These are phyloP conservation scores for Ligustrum vulgare DNA, from an alignment of 257 asterid species.

Conservation along the genomic window DNA sequence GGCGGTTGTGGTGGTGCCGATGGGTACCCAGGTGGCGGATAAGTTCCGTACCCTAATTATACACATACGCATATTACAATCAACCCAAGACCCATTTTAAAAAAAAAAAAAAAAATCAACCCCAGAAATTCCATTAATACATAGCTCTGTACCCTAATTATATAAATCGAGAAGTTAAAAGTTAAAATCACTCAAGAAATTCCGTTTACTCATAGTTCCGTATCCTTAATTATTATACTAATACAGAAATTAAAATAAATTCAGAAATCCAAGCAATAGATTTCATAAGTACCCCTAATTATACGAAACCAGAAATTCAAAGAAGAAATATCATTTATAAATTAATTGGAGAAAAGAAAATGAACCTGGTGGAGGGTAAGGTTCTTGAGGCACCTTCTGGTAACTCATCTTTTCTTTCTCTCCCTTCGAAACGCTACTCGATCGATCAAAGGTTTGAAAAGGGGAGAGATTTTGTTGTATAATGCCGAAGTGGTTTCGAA, in stretches of 20 bases:
- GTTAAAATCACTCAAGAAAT: not conserved
- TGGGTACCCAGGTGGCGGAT: conserved; percentile 58
- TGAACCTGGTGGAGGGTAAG: conserved; percentile 51
- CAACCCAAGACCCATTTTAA: no score
- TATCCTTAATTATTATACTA: conserved; percentile 40
- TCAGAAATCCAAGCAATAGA: not conserved
- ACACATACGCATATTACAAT: not conserved
- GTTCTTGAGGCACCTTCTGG: conserved; percentile 37
- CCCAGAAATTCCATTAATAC: not conserved
- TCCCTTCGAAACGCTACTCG: conserved; percentile 5
- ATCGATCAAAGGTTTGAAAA: conserved; percentile 8
- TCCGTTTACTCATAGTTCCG: conserved; percentile 16
- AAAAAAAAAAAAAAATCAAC: conserved; percentile 17
- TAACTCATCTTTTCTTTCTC: conserved; percentile 39
- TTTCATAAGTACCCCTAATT: not conserved
- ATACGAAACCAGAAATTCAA: not conserved
- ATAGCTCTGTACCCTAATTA: not conserved
- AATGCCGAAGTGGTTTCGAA: not conserved
- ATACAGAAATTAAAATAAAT: not conserved
- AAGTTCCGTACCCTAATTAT: conserved; percentile 49
- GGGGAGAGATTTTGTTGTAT: not conserved
- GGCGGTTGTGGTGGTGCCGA: conserved; percentile 63
- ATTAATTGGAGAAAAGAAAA: conserved; percentile 13
- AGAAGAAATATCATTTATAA: not conserved
- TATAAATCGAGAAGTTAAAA: not conserved